Base-by-base conservation (phyloP, 106 monocot genomes). In the Agapanthus africanus region DNA sequence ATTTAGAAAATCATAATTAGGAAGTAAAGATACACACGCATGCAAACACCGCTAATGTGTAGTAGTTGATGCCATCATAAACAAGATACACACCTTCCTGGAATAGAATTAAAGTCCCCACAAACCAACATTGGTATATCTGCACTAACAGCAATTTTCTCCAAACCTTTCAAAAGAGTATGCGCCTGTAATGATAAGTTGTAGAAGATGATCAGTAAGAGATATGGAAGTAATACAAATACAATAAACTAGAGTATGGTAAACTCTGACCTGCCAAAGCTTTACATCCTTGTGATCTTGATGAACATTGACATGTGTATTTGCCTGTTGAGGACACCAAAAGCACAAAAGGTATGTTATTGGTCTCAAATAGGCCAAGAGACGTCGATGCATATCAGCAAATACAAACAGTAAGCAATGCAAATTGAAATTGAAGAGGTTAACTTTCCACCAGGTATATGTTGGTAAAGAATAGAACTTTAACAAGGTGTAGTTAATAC, bases 101-200 rank as follows among this genome's bases (percentile, higher is more conserved):
- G 99, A 59, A 79, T 42, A 28, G 93, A 83, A 69, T 82, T 93
- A 68, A 99, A 99, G 87, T 93, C 99, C 22, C 99, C 99, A 83
- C 99, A 99, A 0, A 99, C 85, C 90, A 99, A 76, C 90, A 99
- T 83, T 15, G 93, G 87, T 65, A 93, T 99, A 67, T 93, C 99
- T 35, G 87, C 87, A 80, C 83, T 99, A 15, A 79, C 75, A 73
- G 87, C 84, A 68, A 99, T 99, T 73, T 92, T 99, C 54, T 99
- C 99, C 76, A 99, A 67, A 18, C 90, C 90, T 76, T 90, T 99
- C 70, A 99, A 68, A 59, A 99, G 90, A 31, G 90, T 99, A 69
- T 93, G 90, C 26, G 93, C 93, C 99, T 99, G 66, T 7, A 61
- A 72, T 26, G 27, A 56, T 52, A 4, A 68, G 33, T n/a, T 37